Evolutionary conservation across 148 eudicot genomes (phyloP).

Genomic region (Fagopyrum homotropicum): DNA sequence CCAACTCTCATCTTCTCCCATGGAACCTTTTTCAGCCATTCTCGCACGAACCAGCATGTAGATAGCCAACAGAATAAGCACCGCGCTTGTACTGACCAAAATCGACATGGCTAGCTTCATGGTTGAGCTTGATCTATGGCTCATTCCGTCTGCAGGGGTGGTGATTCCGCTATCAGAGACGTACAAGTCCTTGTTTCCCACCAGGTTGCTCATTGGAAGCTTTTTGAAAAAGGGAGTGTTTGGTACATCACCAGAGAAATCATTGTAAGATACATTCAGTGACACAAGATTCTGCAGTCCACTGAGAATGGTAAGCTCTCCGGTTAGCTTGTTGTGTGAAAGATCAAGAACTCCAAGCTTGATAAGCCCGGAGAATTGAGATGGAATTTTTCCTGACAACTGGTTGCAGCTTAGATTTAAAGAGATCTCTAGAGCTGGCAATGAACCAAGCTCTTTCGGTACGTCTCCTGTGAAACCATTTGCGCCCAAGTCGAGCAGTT

Average conservation of each 20-base stretch:
- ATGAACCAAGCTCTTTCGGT: slow-evolving; percentile 76
- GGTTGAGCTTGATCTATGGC: slow-evolving; percentile 28
- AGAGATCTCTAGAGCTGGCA: slow-evolving; percentile 81
- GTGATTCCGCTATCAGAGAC: slow-evolving; percentile 34
- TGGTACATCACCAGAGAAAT: slow-evolving; percentile 78
- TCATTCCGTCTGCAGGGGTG: slow-evolving; percentile 8
- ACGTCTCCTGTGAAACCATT: slow-evolving; percentile 72
- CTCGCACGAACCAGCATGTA: slow-evolving; percentile 48
- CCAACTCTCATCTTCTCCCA: slow-evolving; percentile 49
- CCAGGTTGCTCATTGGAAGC: slow-evolving; percentile 59
- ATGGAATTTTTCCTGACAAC: slow-evolving; percentile 65
- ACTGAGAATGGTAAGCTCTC: slow-evolving; percentile 47
- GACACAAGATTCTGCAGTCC: slow-evolving; percentile 81
- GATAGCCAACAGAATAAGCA: slow-evolving; percentile 53
- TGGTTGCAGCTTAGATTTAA: slow-evolving; percentile 76
- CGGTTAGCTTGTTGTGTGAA: slow-evolving; percentile 69
- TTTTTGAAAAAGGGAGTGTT: slow-evolving; percentile 74
- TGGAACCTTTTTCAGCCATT: slow-evolving; percentile 19
- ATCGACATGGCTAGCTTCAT: slow-evolving; percentile 73
- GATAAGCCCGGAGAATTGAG: slow-evolving; percentile 55
- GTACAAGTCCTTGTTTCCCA: slow-evolving; percentile 57
- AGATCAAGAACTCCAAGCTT: slow-evolving; percentile 73
- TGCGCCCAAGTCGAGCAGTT: slow-evolving; percentile 67
- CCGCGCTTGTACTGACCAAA: slow-evolving; percentile 58
- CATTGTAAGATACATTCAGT: slow-evolving; percentile 72